Evolutionary conservation across 2,329 filamentous ascomycete genomes (phyloP).

Genomic region (Westerdykella sp.): DNA sequence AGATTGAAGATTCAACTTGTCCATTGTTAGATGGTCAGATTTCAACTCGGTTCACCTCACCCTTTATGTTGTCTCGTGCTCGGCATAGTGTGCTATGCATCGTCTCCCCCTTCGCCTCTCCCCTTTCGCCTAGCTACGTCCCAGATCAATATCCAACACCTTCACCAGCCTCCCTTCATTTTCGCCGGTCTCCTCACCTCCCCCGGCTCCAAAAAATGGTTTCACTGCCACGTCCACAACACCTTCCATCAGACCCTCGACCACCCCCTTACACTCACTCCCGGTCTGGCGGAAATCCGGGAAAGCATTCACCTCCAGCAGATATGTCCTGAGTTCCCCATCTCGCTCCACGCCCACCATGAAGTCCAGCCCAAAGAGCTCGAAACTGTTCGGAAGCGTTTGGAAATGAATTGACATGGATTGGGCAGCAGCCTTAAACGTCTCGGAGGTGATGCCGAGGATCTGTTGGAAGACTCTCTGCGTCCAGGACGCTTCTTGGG

Average conservation of each 20-base stretch:
- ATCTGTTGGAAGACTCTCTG: slow-evolving; percentile 67
- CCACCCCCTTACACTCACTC: slow-evolving; percentile 61
- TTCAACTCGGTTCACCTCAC: too few species aligned
- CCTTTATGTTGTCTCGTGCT: too few species aligned
- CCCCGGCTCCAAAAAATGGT: slow-evolving; percentile 56
- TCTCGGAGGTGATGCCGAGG: slow-evolving; percentile 62
- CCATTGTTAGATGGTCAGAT: too few species aligned
- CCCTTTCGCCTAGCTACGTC: slow-evolving; percentile 25
- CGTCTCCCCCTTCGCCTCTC: slow-evolving; percentile 7
- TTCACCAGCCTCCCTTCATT: slow-evolving; percentile 31
- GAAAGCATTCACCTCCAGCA: slow-evolving; percentile 92
- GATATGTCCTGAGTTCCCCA: slow-evolving; percentile 54
- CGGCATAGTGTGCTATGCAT: too few species aligned
- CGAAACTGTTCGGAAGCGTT: slow-evolving; percentile 79
- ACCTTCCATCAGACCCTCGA: slow-evolving; percentile 70
- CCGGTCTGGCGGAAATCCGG: slow-evolving; percentile 95
- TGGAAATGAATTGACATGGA: slow-evolving; percentile 90
- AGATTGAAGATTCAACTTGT: too few species aligned
- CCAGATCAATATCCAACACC: slow-evolving; percentile 45
- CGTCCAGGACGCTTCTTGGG: slow-evolving; percentile 42
- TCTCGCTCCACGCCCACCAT: slow-evolving; percentile 51
- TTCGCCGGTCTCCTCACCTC: slow-evolving; percentile 5
- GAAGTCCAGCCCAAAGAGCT: slow-evolving; percentile 88
- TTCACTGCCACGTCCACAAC: slow-evolving; percentile 62
- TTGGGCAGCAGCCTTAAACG: slow-evolving; percentile 80